Base-by-base conservation (phyloP, 2,329 filamentous ascomycete species). In the Xylaria sp. region DNA sequence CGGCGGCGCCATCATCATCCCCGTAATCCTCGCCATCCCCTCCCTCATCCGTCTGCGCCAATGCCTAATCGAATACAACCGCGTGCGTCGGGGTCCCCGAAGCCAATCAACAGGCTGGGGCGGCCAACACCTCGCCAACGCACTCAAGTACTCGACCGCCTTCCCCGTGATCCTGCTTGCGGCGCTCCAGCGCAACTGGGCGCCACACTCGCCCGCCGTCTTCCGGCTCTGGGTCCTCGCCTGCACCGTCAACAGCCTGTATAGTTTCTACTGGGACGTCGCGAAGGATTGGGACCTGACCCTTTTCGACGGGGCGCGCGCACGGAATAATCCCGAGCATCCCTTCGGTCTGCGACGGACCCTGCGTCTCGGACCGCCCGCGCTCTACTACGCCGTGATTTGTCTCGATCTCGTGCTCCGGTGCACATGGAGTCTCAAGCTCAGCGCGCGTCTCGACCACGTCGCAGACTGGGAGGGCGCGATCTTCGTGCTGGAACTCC, bases 241-340 rank as follows among this genome's bases (percentile, higher is more conserved):
- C 49, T 89, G 91, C 35, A 78, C 91, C 39, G 71, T 94, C 68
- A 97, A 99, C 74, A 95, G 91, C 11, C 79, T 89, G 50, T 99
- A 96, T 76, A 92, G 89, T n/a, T 97, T 97, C 78, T 99, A 94
- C 80, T 99, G 94, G 94, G 94, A 99, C 70, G 86, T 97, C 35
- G 83, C 91, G 58, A 94, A 92, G 77, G 94, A 99, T 79, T 99
- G 94, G 94, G 94, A 97, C 71, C 80, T 99, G 63, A 90, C 89
- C 0, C 80, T 97, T 11, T 90, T 97, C 70, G 84, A 88, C 2
- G 73, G 79, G 1, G 72, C 77, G 11, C 76, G 75, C 44, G 79
- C 84, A 63, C 83, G 88, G 1, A 62, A 61, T 13, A 61, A 50
- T 23, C 60, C 81, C 1, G 84, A 88, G 30, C 83, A 92, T 67